phyloP scores from a whole-genome alignment of 805 yeast species.

The Monosporozyma solicola region DNA sequence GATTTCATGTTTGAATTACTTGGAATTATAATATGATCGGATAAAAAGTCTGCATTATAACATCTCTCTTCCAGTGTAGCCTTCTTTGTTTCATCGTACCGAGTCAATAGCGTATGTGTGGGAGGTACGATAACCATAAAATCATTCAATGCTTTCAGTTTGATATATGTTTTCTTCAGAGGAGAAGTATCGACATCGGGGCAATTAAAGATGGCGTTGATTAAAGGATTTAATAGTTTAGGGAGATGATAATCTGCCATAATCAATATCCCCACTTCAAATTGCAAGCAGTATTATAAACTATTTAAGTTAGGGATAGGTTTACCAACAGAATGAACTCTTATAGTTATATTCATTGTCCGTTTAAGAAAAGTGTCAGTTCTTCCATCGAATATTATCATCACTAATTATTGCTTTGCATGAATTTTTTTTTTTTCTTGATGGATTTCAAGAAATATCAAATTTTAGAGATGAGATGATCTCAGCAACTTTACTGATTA shows the following conservation, averaged over 20 bases:
- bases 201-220: constrained; percentile 59
- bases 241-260: constrained; percentile 38
- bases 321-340: background rate
- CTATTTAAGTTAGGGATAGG: background rate
- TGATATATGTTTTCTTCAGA: constrained; percentile 38
- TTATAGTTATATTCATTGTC: too few species aligned
- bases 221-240: constrained; percentile 48
- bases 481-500: too few species aligned
- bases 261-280: background rate
- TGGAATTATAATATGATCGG: constrained; percentile 35
- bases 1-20: background rate
- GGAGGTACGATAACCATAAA: constrained; percentile 60
- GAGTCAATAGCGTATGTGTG: constrained; percentile 36
- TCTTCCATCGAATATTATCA: too few species aligned
- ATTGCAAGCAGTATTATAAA: too few species aligned
- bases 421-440: background rate
- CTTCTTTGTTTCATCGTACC: constrained; percentile 33
- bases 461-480: background rate
- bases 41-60: constrained; percentile 11
- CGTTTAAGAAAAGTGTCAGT: too few species aligned
- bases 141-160: constrained; percentile 39
- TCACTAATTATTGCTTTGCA: background rate
- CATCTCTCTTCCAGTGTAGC: constrained; percentile 43
- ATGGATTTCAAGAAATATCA: background rate
- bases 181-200: constrained; percentile 43